Conservation (phyloP, 2,329 filamentous ascomycete genomes). For the Penicillium occitanis region DNA sequence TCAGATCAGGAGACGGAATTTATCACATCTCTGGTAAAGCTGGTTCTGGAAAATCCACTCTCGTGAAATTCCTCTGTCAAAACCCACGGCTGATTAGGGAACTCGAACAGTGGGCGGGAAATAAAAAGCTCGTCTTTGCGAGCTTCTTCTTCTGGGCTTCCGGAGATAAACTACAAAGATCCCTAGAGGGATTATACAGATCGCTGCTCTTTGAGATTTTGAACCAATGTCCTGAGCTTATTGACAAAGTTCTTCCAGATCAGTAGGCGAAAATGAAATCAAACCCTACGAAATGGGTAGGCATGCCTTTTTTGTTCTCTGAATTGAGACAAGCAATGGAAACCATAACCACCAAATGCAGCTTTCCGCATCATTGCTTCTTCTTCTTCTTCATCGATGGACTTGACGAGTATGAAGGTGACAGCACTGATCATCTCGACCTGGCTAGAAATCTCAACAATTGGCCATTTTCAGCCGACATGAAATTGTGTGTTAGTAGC, state of each 20-base stretch:
- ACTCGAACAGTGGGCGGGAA: conserved; percentile 38
- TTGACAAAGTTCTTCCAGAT: conserved; percentile 25
- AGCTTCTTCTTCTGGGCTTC: conserved; percentile 47
- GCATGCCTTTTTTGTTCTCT: neutral
- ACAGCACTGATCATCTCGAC: conserved; percentile 20
- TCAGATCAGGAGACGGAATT: conserved; percentile 24
- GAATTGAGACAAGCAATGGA: conserved; percentile 21
- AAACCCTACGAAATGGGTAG: neutral
- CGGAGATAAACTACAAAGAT: conserved; percentile 42
- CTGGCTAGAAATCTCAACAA: conserved; percentile 16
- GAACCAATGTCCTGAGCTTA: conserved; percentile 32
- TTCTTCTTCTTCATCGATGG: conserved; percentile 28
- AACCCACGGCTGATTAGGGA: conserved; percentile 28
- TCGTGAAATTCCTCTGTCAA: conserved; percentile 47
- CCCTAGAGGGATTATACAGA: conserved; percentile 42
- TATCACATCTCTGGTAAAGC: conserved; percentile 49
- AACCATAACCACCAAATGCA: conserved; percentile 1
- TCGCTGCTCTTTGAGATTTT: conserved; percentile 39
- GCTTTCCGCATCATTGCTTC: conserved; percentile 17
- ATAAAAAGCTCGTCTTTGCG: conserved; percentile 31
- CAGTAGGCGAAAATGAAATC: conserved; percentile 11
- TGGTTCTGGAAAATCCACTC: conserved; percentile 50
- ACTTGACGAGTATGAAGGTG: conserved; percentile 26
- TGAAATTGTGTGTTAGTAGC: conserved; percentile 22
- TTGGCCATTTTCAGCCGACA: conserved; percentile 11